Conservation (phyloP, 2,329 filamentous ascomycete genomes). For the Chaetomium strumarium region DNA sequence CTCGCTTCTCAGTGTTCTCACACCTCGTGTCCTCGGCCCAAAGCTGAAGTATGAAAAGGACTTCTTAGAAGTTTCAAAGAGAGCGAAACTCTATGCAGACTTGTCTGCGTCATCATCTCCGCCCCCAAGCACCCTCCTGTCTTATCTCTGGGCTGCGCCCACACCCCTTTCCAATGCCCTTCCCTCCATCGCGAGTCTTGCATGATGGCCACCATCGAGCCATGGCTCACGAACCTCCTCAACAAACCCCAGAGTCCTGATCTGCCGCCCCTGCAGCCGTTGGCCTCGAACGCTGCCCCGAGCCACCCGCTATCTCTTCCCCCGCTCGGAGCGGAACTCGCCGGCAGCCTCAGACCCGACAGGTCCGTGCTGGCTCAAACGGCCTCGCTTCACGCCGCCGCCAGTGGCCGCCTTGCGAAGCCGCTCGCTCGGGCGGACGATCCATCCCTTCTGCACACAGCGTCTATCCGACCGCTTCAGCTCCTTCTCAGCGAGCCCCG, state of each 20-base stretch:
- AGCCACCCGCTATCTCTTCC: constrained; percentile 35
- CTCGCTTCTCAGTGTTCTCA: neutral
- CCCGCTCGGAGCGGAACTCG: constrained; percentile 47
- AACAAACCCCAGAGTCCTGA: constrained; percentile 51
- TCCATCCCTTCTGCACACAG: constrained; percentile 11
- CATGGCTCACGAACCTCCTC: constrained; percentile 58
- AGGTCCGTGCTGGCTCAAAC: constrained; percentile 28
- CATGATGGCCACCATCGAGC: constrained; percentile 62
- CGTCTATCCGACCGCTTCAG: constrained; percentile 33
- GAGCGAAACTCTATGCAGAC: neutral
- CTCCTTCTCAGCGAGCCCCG: constrained; percentile 35
- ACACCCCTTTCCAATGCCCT: constrained; percentile 34
- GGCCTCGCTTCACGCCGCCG: constrained; percentile 21
- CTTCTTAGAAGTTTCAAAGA: neutral
- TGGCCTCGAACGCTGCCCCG: constrained; percentile 36
- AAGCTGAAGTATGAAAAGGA: neutral
- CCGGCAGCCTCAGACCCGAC: constrained; percentile 34
- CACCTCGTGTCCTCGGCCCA: neutral
- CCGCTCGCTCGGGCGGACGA: constrained; percentile 18
- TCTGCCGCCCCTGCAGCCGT: constrained; percentile 48
- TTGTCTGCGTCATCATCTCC: constrained; percentile 7
- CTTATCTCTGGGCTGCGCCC: constrained; percentile 12
- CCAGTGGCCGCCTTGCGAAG: constrained; percentile 17
- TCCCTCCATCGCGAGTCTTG: constrained; percentile 28
- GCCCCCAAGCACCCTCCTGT: neutral